Evolutionary conservation across 306 rosid species (phyloP), one percentile per base, ranked within the genome.

Genomic region (Styphnolobium japonicum): DNA sequence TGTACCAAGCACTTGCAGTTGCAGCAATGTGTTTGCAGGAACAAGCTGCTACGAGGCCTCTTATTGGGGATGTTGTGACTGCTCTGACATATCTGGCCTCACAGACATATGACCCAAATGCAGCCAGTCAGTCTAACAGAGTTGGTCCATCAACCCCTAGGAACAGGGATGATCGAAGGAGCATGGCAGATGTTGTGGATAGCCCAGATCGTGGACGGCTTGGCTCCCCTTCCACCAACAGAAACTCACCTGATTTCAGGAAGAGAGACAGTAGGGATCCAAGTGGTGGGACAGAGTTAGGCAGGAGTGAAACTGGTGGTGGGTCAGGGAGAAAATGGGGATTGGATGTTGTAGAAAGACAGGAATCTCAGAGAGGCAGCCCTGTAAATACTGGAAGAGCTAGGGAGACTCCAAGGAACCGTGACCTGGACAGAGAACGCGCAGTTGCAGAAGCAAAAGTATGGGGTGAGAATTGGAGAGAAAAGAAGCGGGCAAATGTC

Each of bases 401-500:
- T 21, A 86, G 97, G 69, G 98, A 92, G 77, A 89, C 88, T 33
- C 90, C 87, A 1, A 89, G 97, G 86, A 93, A 90, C 85, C 99
- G 97, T 0, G 97, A 96, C 87, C 80, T 96, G 29, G 97, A 96
- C 64, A 76, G 99, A 83, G 99, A 96, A 65, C 96, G 98, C 4
- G 98, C 93, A 0, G 99, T 96, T 25, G 99, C 99, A 5, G 99
- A 92, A 78, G 97, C 98, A 0, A 95, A 89, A 89, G 94, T 92
- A 42, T 95, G 98, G 98, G 98, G 97, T 0, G 98, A 96, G 86
- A 96, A 96, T 76, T 96, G 97, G 97, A 90, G 98, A 77, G 99
- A 93, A 57, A 91, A 88, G 79, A 96, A 93, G 84, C 81, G 94
- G 42, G 97, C 97, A 25, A 87, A 85, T 25, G 94, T 77, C 1